Evolutionary conservation across 2,329 filamentous ascomycete species (phyloP), one percentile per base, ranked within the genome.

Genomic region (Ceratocystiopsis minuta): DNA sequence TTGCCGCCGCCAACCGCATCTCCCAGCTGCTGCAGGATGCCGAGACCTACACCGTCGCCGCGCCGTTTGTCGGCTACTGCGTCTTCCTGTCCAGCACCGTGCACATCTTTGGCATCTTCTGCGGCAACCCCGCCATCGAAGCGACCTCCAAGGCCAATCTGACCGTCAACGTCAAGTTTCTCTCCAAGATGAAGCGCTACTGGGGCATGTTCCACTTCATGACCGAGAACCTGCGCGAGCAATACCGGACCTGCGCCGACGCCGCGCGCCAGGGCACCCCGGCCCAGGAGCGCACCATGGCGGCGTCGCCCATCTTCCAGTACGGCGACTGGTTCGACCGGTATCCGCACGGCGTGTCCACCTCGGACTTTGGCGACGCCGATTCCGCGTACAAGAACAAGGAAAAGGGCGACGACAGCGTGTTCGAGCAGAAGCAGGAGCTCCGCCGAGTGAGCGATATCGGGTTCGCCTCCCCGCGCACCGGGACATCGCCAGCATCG

Each of bases 141-240:
- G 70, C 72, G 13, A 72, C 74, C 10, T 85, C 84, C 10, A 94
- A 92, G 60, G 75, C 78, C 49, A 87, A 94, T 53, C 65, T 95
- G 15, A 77, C 81, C 1, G 82, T 78, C 49, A 96, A 94, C 49
- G 80, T 96, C 52, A 83, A 80, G 53, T 96, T 90, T 52, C 63
- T 98, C 37, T 80, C 80, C 42, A 90, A 84, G 59, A 93, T 96
- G 83, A 95, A 94, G 65, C 83, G 83, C 46, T 87, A 90, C 53
- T 98, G 90, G 90, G 90, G 88, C 46, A 93, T 95, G 80, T 95
- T 96, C 55, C 84, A 94, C 56, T 95, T 86, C 62, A 87, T 96
- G 72, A 80, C 85, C 1, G 87, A 96, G 55, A 90, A 88, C 53
- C 69, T 95, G 33, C 86, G 90, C 45, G 81, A 88, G 42, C 76